phyloP scores from a whole-genome alignment of 352 stramenopile genomes.

The Phytopythium cucurbitacearum region DNA sequence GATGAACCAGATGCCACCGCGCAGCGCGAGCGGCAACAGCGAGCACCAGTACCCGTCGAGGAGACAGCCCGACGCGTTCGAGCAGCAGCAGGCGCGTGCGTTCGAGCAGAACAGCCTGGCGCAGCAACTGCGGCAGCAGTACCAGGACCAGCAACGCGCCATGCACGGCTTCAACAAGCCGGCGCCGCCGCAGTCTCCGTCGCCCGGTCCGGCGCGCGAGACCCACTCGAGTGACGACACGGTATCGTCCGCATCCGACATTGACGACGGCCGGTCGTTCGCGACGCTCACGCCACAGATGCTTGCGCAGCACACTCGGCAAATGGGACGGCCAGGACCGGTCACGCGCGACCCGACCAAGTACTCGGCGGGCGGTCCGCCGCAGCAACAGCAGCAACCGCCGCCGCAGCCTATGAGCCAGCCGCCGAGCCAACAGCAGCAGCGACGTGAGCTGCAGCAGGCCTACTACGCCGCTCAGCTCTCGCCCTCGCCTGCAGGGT shows the following conservation, averaged over 20 bases:
- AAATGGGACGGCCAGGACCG: constrained; percentile 35
- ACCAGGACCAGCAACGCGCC: constrained; percentile 7
- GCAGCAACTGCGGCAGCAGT: constrained; percentile 4
- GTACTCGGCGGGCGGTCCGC: constrained; percentile 10
- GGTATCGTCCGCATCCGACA: constrained; percentile 18
- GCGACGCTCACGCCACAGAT: constrained; percentile 42
- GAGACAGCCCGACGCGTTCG: constrained; percentile 22
- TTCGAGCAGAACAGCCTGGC: constrained; percentile 16
- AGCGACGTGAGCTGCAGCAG: constrained; percentile 1
- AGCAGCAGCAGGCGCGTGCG: constrained; percentile 22
- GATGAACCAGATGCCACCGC: constrained; percentile 9
- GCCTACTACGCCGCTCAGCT: neutral
- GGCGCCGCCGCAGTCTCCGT: constrained; percentile 9
- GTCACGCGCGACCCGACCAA: constrained; percentile 21
- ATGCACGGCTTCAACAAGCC: constrained; percentile 7
- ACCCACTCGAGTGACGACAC: constrained; percentile 24
- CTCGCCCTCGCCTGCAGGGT: too few species aligned
- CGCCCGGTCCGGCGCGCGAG: constrained; percentile 6
- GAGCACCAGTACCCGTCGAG: constrained; percentile 19
- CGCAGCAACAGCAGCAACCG: constrained; percentile 8
- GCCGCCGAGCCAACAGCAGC: neutral
- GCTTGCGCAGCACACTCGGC: constrained; percentile 44
- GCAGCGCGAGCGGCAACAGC: constrained; percentile 10
- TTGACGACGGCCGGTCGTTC: constrained; percentile 11
- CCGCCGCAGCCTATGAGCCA: neutral